Evolutionary conservation across 768 basidiomycete species (phyloP).

Genomic region (Pleurotus djamor): DNA sequence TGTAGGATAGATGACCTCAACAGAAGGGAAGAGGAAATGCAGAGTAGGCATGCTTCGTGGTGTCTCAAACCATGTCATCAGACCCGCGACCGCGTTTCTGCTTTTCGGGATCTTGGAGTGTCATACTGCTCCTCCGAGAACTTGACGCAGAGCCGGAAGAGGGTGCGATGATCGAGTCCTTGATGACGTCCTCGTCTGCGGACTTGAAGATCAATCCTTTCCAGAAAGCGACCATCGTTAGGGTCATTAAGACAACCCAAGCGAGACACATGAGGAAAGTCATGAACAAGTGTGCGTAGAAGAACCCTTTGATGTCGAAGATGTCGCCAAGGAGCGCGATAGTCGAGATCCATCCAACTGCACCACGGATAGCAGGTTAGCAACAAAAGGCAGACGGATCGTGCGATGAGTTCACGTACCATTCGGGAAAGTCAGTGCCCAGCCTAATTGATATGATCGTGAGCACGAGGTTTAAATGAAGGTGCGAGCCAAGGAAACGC

Average conservation of each 20-base stretch:
- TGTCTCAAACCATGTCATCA: not conserved
- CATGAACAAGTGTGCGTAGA: slow-evolving; percentile 36
- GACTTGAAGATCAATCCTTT: slow-evolving; percentile 42
- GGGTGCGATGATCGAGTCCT: slow-evolving; percentile 19
- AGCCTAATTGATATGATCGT: slow-evolving; percentile 20
- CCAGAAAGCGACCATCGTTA: slow-evolving; percentile 38
- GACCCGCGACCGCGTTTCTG: not conserved
- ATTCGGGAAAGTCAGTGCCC: slow-evolving; percentile 47
- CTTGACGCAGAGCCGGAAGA: not conserved
- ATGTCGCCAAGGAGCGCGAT: slow-evolving; percentile 38
- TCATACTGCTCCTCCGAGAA: slow-evolving; percentile 1
- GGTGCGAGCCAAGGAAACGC: not conserved
- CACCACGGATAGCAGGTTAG: too few relatives aligned
- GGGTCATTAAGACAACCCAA: slow-evolving; percentile 37
- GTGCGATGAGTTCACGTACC: slow-evolving; percentile 19
- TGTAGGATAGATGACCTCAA: not conserved
- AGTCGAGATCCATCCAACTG: slow-evolving; percentile 45
- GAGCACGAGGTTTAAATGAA: not conserved
- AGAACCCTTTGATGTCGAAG: slow-evolving; percentile 37
- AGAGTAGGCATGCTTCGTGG: not conserved
- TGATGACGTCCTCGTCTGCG: slow-evolving; percentile 37
- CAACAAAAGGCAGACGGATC: too few relatives aligned
- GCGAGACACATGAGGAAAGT: slow-evolving; percentile 33
- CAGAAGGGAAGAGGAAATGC: not conserved
- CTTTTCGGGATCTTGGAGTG: not conserved